phyloP scores from a whole-genome alignment of 2,329 filamentous ascomycete species.

The Amauroascus verrucosus region DNA sequence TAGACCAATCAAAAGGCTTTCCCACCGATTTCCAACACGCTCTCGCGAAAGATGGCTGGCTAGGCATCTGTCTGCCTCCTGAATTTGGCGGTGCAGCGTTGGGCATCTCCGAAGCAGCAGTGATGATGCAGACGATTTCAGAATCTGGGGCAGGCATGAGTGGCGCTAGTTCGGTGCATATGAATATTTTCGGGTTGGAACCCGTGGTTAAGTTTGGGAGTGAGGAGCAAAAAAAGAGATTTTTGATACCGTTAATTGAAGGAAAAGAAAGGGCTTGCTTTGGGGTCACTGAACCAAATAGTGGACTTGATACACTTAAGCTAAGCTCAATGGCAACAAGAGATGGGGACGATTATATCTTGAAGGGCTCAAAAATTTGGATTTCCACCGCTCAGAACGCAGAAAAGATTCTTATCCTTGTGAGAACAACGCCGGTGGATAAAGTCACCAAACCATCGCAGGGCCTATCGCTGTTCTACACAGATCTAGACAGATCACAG shows the following conservation, averaged over 20 bases:
- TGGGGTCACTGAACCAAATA: slow-evolving; percentile 83
- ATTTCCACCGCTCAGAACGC: slow-evolving; percentile 48
- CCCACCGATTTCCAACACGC: slow-evolving; percentile 34
- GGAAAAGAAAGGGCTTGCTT: slow-evolving; percentile 76
- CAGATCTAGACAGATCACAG: slow-evolving; percentile 29
- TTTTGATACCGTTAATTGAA: slow-evolving; percentile 68
- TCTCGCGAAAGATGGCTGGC: slow-evolving; percentile 36
- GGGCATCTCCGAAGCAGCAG: slow-evolving; percentile 35
- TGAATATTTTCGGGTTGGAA: slow-evolving; percentile 41
- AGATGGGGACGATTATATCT: slow-evolving; percentile 49
- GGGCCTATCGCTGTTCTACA: slow-evolving; percentile 40
- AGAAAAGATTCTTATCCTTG: slow-evolving; percentile 37
- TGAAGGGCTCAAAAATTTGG: slow-evolving; percentile 84
- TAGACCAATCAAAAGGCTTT: slow-evolving; percentile 31
- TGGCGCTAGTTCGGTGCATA: slow-evolving; percentile 36
- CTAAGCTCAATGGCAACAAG: slow-evolving; percentile 70
- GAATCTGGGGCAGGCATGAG: slow-evolving; percentile 38
- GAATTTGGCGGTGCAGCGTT: slow-evolving; percentile 36
- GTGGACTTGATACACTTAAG: slow-evolving; percentile 73
- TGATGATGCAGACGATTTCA: slow-evolving; percentile 42
- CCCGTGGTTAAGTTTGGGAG: slow-evolving; percentile 58
- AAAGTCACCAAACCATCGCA: slow-evolving; percentile 35
- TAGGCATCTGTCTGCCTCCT: slow-evolving; percentile 38
- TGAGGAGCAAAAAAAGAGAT: slow-evolving; percentile 72
- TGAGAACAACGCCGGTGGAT: slow-evolving; percentile 34